These are phyloP conservation scores for Aureobasidium lini DNA, from an alignment of 2,329 filamentous ascomycete species.

Conservation along the genomic window DNA sequence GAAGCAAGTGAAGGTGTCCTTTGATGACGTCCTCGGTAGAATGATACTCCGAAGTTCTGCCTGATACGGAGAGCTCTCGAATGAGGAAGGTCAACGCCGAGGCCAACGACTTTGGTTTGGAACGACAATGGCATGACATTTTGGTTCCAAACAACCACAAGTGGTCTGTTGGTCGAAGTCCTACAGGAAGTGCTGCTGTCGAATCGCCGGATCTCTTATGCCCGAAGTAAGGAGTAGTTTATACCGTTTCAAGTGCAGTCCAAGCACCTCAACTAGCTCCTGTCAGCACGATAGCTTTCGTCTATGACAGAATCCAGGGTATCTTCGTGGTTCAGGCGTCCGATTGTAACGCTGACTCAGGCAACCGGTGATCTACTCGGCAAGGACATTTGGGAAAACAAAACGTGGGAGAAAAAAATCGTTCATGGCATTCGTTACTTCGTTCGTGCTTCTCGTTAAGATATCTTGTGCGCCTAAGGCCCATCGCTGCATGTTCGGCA, in stretches of 20 bases:
- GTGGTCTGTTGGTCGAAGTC: no score
- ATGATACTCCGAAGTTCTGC: constrained; percentile 3
- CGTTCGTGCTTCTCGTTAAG: neutral
- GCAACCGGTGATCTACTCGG: neutral
- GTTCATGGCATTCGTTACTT: neutral
- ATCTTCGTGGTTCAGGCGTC: neutral
- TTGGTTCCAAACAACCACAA: neutral
- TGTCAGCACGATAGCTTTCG: constrained; percentile 1
- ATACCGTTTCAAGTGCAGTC: constrained; percentile 1
- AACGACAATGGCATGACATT: neutral
- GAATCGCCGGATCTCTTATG: neutral
- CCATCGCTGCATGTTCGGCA: neutral
- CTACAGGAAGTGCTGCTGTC: neutral
- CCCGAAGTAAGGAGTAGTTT: neutral
- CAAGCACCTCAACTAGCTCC: neutral
- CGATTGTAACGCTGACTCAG: neutral
- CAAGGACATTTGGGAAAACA: neutral
- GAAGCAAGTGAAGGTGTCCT: neutral
- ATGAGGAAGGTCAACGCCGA: neutral
- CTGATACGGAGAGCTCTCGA: neutral
- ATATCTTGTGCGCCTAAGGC: neutral
- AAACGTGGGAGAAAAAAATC: neutral
- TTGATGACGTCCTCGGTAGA: neutral
- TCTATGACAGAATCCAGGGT: neutral
- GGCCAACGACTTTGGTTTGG: no score